phyloP scores from a whole-genome alignment of 2,329 filamentous ascomycete genomes.

The Fusarium paranaense region DNA sequence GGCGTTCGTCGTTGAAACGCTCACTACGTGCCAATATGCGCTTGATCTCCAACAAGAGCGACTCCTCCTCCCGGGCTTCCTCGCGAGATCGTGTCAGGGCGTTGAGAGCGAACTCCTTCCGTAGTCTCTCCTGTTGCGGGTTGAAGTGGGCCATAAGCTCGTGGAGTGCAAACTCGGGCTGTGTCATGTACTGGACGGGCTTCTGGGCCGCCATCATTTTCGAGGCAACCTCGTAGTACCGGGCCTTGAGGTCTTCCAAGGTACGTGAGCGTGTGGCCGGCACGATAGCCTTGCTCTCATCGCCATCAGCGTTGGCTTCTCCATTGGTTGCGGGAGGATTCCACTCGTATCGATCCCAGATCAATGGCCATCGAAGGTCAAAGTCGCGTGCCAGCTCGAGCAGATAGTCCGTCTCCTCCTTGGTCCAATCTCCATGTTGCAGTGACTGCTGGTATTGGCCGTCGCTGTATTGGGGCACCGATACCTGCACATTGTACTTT shows the following conservation, averaged over 20 bases:
- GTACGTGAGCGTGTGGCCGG: constrained; percentile 68
- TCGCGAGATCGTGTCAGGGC: constrained; percentile 84
- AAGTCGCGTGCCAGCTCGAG: constrained; percentile 80
- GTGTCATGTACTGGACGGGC: constrained; percentile 87
- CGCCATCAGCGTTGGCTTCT: constrained; percentile 58
- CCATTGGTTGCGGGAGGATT: constrained; percentile 58
- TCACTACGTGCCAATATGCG: constrained; percentile 90
- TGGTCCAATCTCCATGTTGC: constrained; percentile 83
- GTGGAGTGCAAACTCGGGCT: constrained; percentile 83
- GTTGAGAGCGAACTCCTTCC: constrained; percentile 87
- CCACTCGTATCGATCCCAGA: constrained; percentile 93
- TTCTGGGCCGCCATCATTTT: constrained; percentile 85
- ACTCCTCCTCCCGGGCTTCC: constrained; percentile 92
- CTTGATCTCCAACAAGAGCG: constrained; percentile 88
- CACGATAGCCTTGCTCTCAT: constrained; percentile 65
- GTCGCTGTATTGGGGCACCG: constrained; percentile 84
- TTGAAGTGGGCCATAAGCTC: constrained; percentile 91
- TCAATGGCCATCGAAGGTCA: constrained; percentile 89
- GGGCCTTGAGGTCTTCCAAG: constrained; percentile 90
- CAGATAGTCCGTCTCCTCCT: constrained; percentile 93
- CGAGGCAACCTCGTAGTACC: constrained; percentile 89
- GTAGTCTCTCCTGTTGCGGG: constrained; percentile 78
- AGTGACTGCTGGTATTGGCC: constrained; percentile 86
- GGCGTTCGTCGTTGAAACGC: constrained; percentile 86
- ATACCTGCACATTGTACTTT: constrained; percentile 87